phyloP scores from a whole-genome alignment of 768 basidiomycete genomes.

The Coprinopsis cinerea region DNA sequence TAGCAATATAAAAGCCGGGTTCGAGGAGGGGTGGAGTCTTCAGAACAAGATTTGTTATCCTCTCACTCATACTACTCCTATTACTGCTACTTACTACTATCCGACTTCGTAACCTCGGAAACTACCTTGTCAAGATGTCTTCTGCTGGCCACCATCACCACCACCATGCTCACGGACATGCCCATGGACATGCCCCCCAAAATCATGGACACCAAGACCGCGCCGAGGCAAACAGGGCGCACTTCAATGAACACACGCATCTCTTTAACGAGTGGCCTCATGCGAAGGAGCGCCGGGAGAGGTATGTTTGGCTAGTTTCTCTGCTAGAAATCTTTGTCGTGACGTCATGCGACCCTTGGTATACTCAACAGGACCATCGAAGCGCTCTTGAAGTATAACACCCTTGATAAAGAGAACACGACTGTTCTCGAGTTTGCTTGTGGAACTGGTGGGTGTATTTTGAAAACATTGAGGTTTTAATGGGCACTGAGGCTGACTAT shows the following conservation, averaged over 20 bases:
- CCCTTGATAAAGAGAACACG: slow-evolving; percentile 47
- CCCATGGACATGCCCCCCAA: slow-evolving; percentile 4
- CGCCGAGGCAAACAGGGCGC: slow-evolving; percentile 10
- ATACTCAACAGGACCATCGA: slow-evolving; percentile 19
- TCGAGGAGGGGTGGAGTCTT: too few species aligned
- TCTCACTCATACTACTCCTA: too few species aligned
- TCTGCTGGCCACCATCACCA: slow-evolving; percentile 3
- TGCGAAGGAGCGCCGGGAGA: slow-evolving; percentile 12
- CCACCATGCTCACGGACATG: slow-evolving; percentile 1
- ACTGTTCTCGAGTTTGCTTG: slow-evolving; percentile 65
- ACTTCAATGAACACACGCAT: slow-evolving; percentile 4
- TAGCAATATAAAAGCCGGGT: too few species aligned
- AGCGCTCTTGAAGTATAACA: slow-evolving; percentile 28
- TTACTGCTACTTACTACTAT: too few species aligned
- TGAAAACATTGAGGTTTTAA: not conserved
- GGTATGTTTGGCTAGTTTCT: slow-evolving; percentile 6
- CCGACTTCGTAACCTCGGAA: too few species aligned
- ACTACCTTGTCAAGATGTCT: too few species aligned
- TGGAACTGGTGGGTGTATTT: slow-evolving; percentile 44
- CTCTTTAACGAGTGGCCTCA: slow-evolving; percentile 11
- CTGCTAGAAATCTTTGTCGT: not conserved
- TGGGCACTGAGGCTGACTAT: not conserved
- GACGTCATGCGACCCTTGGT: too few species aligned
- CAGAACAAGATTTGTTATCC: too few species aligned
- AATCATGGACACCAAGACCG: not conserved